Evolutionary conservation across 2,329 filamentous ascomycete genomes (phyloP), one percentile per base, ranked within the genome.

Genomic region (Pseudohalonectria lignicola): DNA sequence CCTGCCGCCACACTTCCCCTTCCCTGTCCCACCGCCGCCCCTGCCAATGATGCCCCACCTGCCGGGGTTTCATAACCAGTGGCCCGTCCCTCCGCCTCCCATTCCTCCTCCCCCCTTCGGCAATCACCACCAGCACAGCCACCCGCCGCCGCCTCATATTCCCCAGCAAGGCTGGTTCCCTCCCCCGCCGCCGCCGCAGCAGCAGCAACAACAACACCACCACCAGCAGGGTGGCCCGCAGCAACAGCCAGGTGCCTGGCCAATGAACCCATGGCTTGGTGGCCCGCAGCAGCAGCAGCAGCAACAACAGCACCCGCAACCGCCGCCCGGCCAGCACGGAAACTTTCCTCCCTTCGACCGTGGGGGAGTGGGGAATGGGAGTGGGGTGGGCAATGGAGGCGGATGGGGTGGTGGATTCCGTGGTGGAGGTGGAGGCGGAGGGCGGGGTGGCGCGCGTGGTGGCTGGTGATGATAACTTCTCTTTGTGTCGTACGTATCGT

Each of bases 31-130:
- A 6, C 35, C 35, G 4, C 29, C 29, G 9, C 31, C 18, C 13
- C 31, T 19, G 31, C 31, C 17, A 11, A 34, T 34, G 31, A 38
- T 38, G 29, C 29, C 57, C 5, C 60, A 55, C 0, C 60, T 61
- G 9, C 46, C 47, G 12, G 60, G 60, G 5, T 66, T 61, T 37
- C 53, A 56, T 35, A 63, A 62, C 3, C 54, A 56, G 10, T 68
- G 65, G 63, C 63, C 56, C 7, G 55, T 55, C 6, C 51, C 58
- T 4, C 59, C 60, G 7, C 60, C 62, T 5, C 55, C 53, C n/a
- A 26, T 34, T 4, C 38, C 19, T 23, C 20, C 21, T 19, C 10
- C 23, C 12, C 31, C 31, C n/a, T 17, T 23, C 12, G 20, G 17
- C 31, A 28, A 17, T 32, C 36, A 38, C 12, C 35, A 30, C n/a